These are phyloP conservation scores for Naganishia kalamii DNA, from an alignment of 768 basidiomycete genomes.

Conservation along the genomic window DNA sequence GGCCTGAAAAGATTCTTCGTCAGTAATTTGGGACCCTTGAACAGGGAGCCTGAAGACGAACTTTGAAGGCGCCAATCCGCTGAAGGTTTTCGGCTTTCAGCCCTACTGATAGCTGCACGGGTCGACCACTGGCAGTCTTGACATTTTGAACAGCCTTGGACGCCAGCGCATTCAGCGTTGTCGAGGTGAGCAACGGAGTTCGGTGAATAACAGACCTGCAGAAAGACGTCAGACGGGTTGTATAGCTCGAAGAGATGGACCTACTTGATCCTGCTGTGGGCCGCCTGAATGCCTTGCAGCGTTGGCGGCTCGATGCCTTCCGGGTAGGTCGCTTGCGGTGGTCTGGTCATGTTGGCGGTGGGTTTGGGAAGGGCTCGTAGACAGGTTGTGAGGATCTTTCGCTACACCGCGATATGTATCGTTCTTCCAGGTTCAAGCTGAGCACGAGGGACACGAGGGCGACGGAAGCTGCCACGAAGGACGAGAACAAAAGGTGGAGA, in stretches of 20 bases:
- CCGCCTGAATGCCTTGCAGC: background rate
- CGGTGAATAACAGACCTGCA: slow-evolving; percentile 7
- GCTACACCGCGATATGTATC: too few relatives aligned
- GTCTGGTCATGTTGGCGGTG: background rate
- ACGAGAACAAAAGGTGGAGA: too few relatives aligned
- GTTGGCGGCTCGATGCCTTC: slow-evolving; percentile 1
- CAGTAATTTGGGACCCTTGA: background rate
- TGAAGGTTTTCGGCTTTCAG: slow-evolving; percentile 21
- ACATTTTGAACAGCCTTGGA: background rate
- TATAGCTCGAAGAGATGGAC: background rate
- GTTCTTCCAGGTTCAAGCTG: too few relatives aligned
- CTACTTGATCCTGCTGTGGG: slow-evolving; percentile 10
- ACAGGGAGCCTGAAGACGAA: background rate
- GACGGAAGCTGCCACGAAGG: too few relatives aligned
- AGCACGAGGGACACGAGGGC: too few relatives aligned
- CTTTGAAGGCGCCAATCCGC: background rate
- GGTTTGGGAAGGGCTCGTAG: background rate
- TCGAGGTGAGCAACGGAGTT: slow-evolving; percentile 17
- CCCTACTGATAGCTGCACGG: slow-evolving; percentile 2
- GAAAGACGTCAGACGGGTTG: too few relatives aligned
- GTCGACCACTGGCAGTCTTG: background rate
- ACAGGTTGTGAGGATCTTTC: background rate
- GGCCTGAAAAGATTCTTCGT: background rate
- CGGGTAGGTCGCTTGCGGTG: background rate
- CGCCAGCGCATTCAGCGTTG: slow-evolving; percentile 7